A percentile compares a stretch with the other conserved stretches of the same genome.
Evolutionary conservation across 2,329 filamentous ascomycete genomes (phyloP).

Genomic region (Cadophora sp.): DNA sequence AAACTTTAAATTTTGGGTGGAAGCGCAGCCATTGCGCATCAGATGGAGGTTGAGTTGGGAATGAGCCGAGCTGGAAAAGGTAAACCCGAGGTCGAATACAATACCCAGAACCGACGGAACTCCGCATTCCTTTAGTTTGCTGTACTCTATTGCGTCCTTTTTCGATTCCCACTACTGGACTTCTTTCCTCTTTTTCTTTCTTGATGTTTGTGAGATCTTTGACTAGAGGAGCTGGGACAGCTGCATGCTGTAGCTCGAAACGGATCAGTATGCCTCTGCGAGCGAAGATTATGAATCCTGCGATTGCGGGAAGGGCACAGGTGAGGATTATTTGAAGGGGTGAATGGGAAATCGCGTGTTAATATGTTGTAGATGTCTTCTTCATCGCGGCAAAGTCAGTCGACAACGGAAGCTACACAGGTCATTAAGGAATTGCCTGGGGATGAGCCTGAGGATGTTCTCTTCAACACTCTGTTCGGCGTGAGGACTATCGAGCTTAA

Average conservation of each 20-base stretch:
- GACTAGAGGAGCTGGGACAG: conserved; percentile 59
- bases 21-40: not conserved
- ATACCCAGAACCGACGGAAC: conserved; percentile 12
- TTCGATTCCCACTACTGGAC: conserved; percentile 13
- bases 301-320: conserved; percentile 58
- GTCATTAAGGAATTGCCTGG: conserved; percentile 47
- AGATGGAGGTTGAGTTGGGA: not conserved
- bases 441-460: conserved; percentile 87
- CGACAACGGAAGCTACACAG: conserved; percentile 30
- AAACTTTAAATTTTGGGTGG: not conserved
- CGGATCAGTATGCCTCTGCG: conserved; percentile 76
- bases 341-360: conserved; percentile 29
- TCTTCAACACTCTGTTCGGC: conserved; percentile 89
- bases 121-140: conserved; percentile 34
- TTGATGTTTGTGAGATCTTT: conserved; percentile 66
- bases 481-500: conserved; percentile 94
- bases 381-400: conserved; percentile 11
- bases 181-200: conserved; percentile 37
- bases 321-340: conserved; percentile 49
- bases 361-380: conserved; percentile 50
- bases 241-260: conserved; percentile 53
- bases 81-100: conserved; percentile 30
- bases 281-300: conserved; percentile 73
- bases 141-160: not conserved
- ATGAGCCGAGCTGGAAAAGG: conserved; percentile 29